These are phyloP conservation scores for Bruguiera hainesii DNA, from an alignment of 441 rosid genomes.

Conservation along the genomic window DNA sequence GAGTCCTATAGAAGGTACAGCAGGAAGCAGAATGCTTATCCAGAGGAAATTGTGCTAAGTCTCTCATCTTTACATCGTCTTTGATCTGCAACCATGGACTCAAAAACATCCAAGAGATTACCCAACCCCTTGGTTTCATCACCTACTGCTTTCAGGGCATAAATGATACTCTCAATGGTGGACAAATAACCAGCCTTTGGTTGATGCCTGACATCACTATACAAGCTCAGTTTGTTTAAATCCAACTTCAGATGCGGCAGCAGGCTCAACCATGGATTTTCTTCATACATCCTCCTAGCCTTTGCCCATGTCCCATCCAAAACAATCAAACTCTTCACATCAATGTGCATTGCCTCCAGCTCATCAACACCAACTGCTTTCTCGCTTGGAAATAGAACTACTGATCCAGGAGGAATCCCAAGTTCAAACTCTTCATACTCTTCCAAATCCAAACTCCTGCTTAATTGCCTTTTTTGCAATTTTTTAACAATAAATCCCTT, in stretches of 20 bases:
- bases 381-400: constrained; percentile 60
- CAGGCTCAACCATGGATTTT: constrained; percentile 89
- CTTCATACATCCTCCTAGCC: constrained; percentile 70
- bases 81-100: constrained; percentile 81
- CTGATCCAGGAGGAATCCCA: constrained; percentile 59
- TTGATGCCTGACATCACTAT: constrained; percentile 65
- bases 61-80: constrained; percentile 64
- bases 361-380: constrained; percentile 42
- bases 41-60: constrained; percentile 27
- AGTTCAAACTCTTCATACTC: constrained; percentile 57
- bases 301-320: constrained; percentile 87
- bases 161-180: constrained; percentile 75
- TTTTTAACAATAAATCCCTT: constrained; percentile 65
- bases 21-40: constrained; percentile 4
- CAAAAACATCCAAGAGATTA: constrained; percentile 65
- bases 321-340: constrained; percentile 65
- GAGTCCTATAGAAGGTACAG: no score
- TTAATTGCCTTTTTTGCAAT: constrained; percentile 21
- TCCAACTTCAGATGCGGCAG: constrained; percentile 74
- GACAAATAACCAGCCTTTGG: constrained; percentile 77
- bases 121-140: constrained; percentile 48
- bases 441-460: constrained; percentile 23
- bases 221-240: constrained; percentile 54
- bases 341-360: constrained; percentile 36
- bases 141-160: constrained; percentile 61